phyloP scores from a whole-genome alignment of 1,139 yeast species.

The Yamadazyma conglobata region DNA sequence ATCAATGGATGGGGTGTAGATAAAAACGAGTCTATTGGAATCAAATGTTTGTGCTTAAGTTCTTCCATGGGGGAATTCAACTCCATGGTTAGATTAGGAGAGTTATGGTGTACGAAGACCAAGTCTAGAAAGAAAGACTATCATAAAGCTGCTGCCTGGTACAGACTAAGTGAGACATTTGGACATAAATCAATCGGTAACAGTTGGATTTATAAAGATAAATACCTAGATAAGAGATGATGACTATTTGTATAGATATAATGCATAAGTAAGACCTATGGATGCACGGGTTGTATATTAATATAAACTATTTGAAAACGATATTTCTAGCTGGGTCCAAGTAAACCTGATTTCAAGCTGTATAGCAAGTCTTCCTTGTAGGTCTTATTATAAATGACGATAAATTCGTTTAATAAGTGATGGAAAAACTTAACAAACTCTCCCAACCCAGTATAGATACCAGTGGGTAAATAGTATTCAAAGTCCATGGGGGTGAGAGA shows the following conservation, averaged over 20 bases:
- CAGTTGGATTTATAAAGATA: slow-evolving; percentile 75
- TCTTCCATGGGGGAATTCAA: slow-evolving; percentile 68
- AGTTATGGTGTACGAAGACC: slow-evolving; percentile 60
- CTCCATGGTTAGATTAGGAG: slow-evolving; percentile 71
- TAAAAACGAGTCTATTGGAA: slow-evolving; percentile 56
- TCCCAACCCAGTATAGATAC: slow-evolving; percentile 31
- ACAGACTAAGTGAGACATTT: slow-evolving; percentile 60
- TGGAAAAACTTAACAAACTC: slow-evolving; percentile 34
- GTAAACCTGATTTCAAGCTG: slow-evolving; percentile 19
- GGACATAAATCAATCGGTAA: slow-evolving; percentile 69
- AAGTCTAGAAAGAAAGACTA: slow-evolving; percentile 56
- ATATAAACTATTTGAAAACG: neutral
- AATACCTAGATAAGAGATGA: slow-evolving; percentile 41
- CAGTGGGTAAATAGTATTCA: slow-evolving; percentile 36
- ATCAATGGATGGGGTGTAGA: slow-evolving; percentile 59
- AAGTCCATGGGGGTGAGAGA: slow-evolving; percentile 18
- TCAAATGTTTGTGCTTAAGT: slow-evolving; percentile 60
- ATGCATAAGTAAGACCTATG: too few species aligned
- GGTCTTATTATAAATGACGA: slow-evolving; percentile 22
- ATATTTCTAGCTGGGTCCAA: slow-evolving; percentile 4
- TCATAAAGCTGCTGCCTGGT: slow-evolving; percentile 67
- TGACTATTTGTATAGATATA: neutral
- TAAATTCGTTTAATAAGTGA: slow-evolving; percentile 30
- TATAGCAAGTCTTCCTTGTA: slow-evolving; percentile 16
- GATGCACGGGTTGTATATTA: too few species aligned